Evolutionary conservation across 2,329 filamentous ascomycete genomes (phyloP), one percentile per base, ranked within the genome.

Genomic region (Aspergillus neoniger): DNA sequence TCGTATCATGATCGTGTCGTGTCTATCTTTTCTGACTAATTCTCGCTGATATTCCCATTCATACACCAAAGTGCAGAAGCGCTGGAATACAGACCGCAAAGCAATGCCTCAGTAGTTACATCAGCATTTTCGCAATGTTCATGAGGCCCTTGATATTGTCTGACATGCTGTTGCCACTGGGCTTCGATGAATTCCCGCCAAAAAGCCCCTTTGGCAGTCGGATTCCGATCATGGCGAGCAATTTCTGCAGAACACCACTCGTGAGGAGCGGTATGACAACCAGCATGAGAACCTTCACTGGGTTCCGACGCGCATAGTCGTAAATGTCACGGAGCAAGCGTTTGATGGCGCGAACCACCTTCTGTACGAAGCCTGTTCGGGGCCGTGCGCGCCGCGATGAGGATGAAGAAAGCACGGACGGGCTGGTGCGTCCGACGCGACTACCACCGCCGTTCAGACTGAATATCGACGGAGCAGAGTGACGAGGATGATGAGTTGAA

Each of bases 191-290:
- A 23, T 50, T 41, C 50, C 61, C 67, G 53, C 77, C 76, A 63
- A 77, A 72, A 61, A 92, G 72, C 12, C 81, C 77, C 5, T 82
- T 81, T 0, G 93, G 93, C 65, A 96, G 76, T 63, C 88, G 84
- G 62, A 98, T 81, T 21, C 93, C 93, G 75, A 97, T 90, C 72
- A 88, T 87, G 39, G 86, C 85, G 49, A 96, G 84, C 48, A 97
- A 81, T 50, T 89, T 91, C 8, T 88, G 88, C 66, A 97, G 79
- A 28, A 91, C 89, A 32, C 94, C 94, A 55, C 91, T 91, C 1
- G 89, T 92, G 70, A 97, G 81, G 60, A 98, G 83, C 9, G 94
- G 94, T 85, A 97, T 87, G 70, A 97, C 85, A 64, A 96, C 89
- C 63, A 92, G 85, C 81, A 91, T 83, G 80, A 97, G 91, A 51